Percentiles rank a stretch among this genome's conserved stretches.
Conservation (phyloP, 495 filamentous ascomycete species). For the Trichoderma orchidacearum region DNA sequence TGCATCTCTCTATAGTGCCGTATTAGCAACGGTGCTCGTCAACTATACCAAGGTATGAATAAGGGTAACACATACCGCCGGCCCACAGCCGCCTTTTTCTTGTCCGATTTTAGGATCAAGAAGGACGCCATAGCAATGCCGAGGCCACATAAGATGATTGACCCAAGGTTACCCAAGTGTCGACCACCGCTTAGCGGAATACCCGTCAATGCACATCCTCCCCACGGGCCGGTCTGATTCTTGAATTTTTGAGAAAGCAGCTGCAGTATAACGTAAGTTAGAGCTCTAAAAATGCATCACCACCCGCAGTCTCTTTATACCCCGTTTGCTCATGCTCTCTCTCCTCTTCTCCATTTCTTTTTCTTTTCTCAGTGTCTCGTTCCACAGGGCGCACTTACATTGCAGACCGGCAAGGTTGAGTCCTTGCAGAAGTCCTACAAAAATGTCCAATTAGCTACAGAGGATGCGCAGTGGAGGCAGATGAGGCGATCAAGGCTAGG, state of each 20-base stretch:
- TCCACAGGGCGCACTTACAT: constrained; percentile 49
- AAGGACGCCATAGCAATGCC: constrained; percentile 54
- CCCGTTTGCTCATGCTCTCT: neutral
- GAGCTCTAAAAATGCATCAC: constrained; percentile 4
- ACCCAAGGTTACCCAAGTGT: constrained; percentile 77
- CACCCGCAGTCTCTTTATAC: neutral
- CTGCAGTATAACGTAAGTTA: constrained; percentile 13
- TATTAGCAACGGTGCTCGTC: constrained; percentile 10
- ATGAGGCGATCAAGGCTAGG: neutral
- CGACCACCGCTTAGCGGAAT: constrained; percentile 51
- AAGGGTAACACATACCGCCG: constrained; percentile 54
- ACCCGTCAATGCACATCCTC: constrained; percentile 56
- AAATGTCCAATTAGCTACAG: constrained; percentile 7
- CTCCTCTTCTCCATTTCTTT: neutral
- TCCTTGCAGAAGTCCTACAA: constrained; percentile 84
- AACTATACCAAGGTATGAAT: neutral
- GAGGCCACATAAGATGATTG: constrained; percentile 70
- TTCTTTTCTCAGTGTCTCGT: neutral
- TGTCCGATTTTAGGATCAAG: constrained; percentile 70
- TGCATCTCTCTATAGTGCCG: constrained; percentile 70
- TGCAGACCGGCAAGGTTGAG: constrained; percentile 90
- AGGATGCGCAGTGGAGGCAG: neutral
- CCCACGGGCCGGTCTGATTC: constrained; percentile 37
- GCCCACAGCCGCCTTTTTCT: constrained; percentile 88
- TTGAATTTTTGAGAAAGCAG: constrained; percentile 24